phyloP scores from a whole-genome alignment of 495 filamentous ascomycete genomes.

The Cenococcum geophilum region DNA sequence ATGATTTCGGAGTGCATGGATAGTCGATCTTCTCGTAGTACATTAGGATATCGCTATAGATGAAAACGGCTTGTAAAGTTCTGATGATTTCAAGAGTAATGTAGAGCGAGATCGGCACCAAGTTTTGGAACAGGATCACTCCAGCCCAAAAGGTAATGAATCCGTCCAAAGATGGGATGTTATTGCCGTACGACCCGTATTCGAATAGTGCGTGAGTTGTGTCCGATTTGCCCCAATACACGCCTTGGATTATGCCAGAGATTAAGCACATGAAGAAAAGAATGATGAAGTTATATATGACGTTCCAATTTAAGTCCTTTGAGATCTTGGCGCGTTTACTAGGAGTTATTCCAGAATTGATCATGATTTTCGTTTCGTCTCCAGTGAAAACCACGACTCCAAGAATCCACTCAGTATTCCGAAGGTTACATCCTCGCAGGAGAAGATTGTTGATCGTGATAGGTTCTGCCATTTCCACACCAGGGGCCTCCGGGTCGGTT shows the following conservation, averaged over 20 bases:
- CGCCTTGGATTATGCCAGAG: slow-evolving; percentile 75
- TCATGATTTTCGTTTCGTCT: slow-evolving; percentile 98
- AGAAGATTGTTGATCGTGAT: slow-evolving; percentile 92
- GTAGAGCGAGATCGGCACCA: slow-evolving; percentile 97
- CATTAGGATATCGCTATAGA: slow-evolving; percentile 92
- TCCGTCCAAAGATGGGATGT: slow-evolving; percentile 66
- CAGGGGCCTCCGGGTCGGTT: slow-evolving; percentile 51
- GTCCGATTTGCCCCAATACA: slow-evolving; percentile 67
- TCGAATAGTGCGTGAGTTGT: slow-evolving; percentile 81
- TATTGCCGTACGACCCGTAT: slow-evolving; percentile 71
- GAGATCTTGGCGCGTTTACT: slow-evolving; percentile 88
- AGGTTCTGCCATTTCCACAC: slow-evolving; percentile 79
- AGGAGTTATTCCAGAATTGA: slow-evolving; percentile 95
- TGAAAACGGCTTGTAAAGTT: slow-evolving; percentile 91
- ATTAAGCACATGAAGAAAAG: slow-evolving; percentile 87
- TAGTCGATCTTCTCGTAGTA: slow-evolving; percentile 93
- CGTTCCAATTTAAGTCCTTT: slow-evolving; percentile 92
- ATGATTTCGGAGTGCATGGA: slow-evolving; percentile 93
- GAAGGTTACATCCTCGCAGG: slow-evolving; percentile 83
- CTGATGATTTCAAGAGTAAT: slow-evolving; percentile 96
- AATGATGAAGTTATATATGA: slow-evolving; percentile 92
- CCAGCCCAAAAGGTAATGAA: slow-evolving; percentile 95
- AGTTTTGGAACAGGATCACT: slow-evolving; percentile 92
- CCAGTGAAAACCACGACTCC: slow-evolving; percentile 97
- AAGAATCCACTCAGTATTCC: slow-evolving; percentile 95